Percentiles rank a stretch among this genome's conserved stretches.
Evolutionary conservation across 768 basidiomycete genomes (phyloP).

Genomic region (Pleurotus giganteus): DNA sequence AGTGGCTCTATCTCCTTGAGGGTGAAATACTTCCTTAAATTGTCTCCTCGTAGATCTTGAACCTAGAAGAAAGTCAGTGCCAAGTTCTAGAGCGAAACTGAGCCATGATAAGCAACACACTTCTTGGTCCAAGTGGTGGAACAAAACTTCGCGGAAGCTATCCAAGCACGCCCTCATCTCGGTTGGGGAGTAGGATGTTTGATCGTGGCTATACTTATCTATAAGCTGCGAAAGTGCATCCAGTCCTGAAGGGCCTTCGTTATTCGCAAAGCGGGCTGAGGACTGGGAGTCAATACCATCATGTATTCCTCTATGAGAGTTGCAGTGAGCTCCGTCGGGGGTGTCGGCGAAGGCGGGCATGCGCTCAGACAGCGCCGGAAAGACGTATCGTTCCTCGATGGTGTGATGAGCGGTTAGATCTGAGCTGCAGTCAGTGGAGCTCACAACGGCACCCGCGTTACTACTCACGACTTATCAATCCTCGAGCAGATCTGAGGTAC

Average conservation of each 20-base stretch:
- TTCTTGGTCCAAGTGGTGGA: conserved; percentile 54
- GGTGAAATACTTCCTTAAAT: conserved; percentile 52
- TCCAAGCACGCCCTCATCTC: conserved; percentile 52
- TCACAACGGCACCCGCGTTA: neutral
- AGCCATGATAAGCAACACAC: conserved; percentile 21
- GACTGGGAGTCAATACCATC: conserved; percentile 31
- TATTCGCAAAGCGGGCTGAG: neutral
- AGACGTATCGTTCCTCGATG: conserved; percentile 51
- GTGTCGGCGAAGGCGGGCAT: conserved; percentile 46
- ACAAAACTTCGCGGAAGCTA: conserved; percentile 45
- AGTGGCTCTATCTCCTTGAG: conserved; percentile 39
- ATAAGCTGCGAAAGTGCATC: conserved; percentile 39
- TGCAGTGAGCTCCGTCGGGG: conserved; percentile 41
- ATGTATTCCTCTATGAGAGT: conserved; percentile 54
- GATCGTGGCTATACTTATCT: conserved; percentile 39
- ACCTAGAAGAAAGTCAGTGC: conserved; percentile 32
- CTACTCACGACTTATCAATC: conserved; percentile 39
- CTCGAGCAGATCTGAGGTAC: conserved; percentile 38
- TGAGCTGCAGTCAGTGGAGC: conserved; percentile 16
- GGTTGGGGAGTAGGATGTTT: conserved; percentile 44
- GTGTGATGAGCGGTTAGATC: conserved; percentile 56
- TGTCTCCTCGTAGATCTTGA: conserved; percentile 45
- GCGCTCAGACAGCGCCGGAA: conserved; percentile 46
- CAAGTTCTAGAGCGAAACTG: neutral
- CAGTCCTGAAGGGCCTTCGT: conserved; percentile 27